Evolutionary conservation across 345 rosid genomes (phyloP), one percentile per base, ranked within the genome.

Genomic region (Salix koriyanagi): DNA sequence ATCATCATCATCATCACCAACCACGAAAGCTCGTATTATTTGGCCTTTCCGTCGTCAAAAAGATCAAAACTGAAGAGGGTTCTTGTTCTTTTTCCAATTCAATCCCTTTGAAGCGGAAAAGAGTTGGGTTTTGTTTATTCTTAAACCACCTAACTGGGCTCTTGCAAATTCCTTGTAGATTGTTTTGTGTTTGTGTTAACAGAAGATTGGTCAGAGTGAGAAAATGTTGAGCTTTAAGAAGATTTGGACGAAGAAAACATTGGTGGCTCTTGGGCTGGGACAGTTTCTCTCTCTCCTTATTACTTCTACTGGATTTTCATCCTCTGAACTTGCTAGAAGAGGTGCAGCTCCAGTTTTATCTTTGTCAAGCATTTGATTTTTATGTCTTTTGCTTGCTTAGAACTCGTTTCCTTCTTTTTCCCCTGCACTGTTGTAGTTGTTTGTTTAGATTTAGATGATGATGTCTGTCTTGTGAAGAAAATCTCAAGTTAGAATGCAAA

Each of bases 251-350:
- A 87, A 83, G 83, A 91, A 86, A 80, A 92, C 87, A 42, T 74
- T 89, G 76, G 60, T 85, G 65, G 97, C 87, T 74, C 97, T 91
- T 84, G 95, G 84, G 16, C 76, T 92, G 76, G 97, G 97, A 16
- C 97, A 92, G 76, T 87, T 88, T 81, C 83, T 92, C 56, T 92
- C 97, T 1, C 87, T 92, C 79, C 83, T 92, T 26, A 75, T 75
- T 16, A 89, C 95, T 82, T 87, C 85, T 18, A 79, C 81, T 70
- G 87, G 83, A 1, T 91, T 87, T 67, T 69, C 89, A 13, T 82
- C 97, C 0, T 85, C 90, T 71, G 89, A 92, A 65, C 85, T 92
- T 21, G 87, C 90, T 28, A 91, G 85, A 85, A 89, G 81, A 88
- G 93, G 97, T 92, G 13, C 64, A 58, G 25, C 14, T 58, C 6